Conservation (phyloP, 83 land plant genomes). For the Larix sibirica region DNA sequence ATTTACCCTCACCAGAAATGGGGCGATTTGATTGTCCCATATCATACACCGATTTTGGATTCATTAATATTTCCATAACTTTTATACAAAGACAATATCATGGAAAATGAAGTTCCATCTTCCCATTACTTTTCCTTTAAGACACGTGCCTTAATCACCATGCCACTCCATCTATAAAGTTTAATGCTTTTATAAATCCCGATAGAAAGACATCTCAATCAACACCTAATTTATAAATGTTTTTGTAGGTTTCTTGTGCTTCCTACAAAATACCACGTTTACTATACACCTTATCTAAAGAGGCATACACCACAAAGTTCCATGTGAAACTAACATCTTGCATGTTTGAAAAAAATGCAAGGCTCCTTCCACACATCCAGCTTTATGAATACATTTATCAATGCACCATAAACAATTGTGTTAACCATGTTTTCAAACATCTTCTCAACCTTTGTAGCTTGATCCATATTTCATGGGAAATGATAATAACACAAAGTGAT, state of each 20-base stretch:
- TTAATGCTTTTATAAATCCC: conserved; percentile 61
- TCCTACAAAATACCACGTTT: conserved; percentile 62
- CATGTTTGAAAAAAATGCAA: conserved; percentile 42
- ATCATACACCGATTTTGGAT: no score
- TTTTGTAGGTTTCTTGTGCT: conserved; percentile 55
- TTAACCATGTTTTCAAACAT: conserved; percentile 58
- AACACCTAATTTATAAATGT: conserved; percentile 24
- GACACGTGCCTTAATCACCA: conserved; percentile 53
- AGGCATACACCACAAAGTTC: conserved; percentile 51
- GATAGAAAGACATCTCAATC: conserved; percentile 52
- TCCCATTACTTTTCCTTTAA: no score
- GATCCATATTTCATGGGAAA: conserved; percentile 43
- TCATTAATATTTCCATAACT: no score
- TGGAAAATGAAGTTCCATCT: no score
- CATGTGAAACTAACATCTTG: conserved; percentile 37
- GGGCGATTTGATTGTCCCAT: no score
- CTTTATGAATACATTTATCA: conserved; percentile 74
- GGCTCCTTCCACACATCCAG: conserved; percentile 56
- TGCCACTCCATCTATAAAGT: conserved; percentile 51
- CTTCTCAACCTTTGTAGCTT: conserved; percentile 38
- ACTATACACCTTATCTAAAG: conserved; percentile 75
- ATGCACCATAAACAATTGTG: conserved; percentile 36
- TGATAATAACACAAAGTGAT: conserved; percentile 53
- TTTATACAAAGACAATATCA: no score
- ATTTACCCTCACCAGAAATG: no score